Conservation (phyloP, 163 green algal species). For the Prototheca stagnorum region DNA sequence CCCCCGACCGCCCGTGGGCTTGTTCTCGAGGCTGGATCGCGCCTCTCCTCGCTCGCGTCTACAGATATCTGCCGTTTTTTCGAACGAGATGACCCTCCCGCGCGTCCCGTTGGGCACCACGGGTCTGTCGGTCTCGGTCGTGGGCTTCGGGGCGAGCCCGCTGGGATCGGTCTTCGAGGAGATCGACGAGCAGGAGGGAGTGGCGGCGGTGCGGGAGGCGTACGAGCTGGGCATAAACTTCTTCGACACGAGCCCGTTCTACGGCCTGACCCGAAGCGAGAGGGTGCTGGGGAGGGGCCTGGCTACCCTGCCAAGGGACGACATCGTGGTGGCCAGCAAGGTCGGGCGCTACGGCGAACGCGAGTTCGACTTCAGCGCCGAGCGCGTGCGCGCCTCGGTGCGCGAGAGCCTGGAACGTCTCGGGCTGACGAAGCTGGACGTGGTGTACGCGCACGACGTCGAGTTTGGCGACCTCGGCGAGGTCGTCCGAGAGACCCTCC, state of each 20-base stretch:
- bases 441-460: conserved; percentile 90
- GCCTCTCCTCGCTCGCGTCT: too few species aligned
- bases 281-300: conserved; percentile 59
- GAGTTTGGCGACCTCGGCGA: conserved; percentile 79
- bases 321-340: conserved; percentile 79
- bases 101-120: conserved; percentile 55
- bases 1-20: too few species aligned
- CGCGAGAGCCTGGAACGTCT: conserved; percentile 59
- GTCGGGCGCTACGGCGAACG: conserved; percentile 66
- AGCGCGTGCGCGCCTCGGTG: conserved; percentile 51
- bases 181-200: conserved; percentile 46
- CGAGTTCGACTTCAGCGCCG: conserved; percentile 57
- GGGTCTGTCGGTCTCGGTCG: conserved; percentile 63
- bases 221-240: conserved; percentile 80
- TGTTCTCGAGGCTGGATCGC: too few species aligned
- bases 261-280: conserved; percentile 65
- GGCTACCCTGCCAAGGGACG: conserved; percentile 48
- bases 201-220: conserved; percentile 56
- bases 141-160: conserved; percentile 79
- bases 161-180: conserved; percentile 72
- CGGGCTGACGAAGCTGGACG: conserved; percentile 63
- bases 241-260: conserved; percentile 89
- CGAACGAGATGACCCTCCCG: too few species aligned
- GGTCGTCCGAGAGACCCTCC: conserved; percentile 80
- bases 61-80: too few species aligned